Percentiles rank a stretch among this genome's conserved stretches.
These are phyloP conservation scores for Hymenoscyphus fraxineus DNA, from an alignment of 2,329 filamentous ascomycete species.

Conservation along the genomic window DNA sequence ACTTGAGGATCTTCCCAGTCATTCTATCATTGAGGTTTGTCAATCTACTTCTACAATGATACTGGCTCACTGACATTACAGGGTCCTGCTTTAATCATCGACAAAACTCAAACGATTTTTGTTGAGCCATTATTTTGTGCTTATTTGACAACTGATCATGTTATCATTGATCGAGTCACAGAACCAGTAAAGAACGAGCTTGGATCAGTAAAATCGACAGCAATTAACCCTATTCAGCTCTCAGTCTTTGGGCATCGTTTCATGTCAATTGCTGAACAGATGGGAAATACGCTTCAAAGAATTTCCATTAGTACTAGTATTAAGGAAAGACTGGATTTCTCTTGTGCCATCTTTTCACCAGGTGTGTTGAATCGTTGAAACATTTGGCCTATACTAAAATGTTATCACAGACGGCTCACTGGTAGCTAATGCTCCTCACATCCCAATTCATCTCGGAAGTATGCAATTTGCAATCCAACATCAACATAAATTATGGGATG, in stretches of 20 bases:
- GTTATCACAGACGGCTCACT: conserved; percentile 55
- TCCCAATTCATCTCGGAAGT: conserved; percentile 45
- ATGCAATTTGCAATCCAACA: conserved; percentile 51
- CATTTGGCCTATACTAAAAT: background rate
- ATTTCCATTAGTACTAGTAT: conserved; percentile 74
- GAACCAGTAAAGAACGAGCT: conserved; percentile 1
- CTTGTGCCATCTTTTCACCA: conserved; percentile 68
- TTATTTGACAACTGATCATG: conserved; percentile 64
- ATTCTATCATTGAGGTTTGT: background rate
- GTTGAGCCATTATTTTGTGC: conserved; percentile 74
- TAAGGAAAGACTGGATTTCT: conserved; percentile 77
- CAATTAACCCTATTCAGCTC: conserved; percentile 70
- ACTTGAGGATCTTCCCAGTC: background rate
- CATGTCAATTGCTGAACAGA: conserved; percentile 81
- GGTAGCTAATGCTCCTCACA: conserved; percentile 74
- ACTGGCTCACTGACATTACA: background rate
- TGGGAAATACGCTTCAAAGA: conserved; percentile 73
- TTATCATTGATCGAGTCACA: conserved; percentile 64
- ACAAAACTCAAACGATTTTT: conserved; percentile 85
- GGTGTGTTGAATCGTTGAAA: background rate
- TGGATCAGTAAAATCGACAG: conserved; percentile 29
- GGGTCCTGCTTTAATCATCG: conserved; percentile 82
- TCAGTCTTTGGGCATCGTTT: conserved; percentile 77
- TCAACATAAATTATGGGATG: conserved; percentile 72
- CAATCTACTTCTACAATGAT: background rate